Evolutionary conservation across 495 filamentous ascomycete genomes (phyloP).

Genomic region (Usnea hakonensis): DNA sequence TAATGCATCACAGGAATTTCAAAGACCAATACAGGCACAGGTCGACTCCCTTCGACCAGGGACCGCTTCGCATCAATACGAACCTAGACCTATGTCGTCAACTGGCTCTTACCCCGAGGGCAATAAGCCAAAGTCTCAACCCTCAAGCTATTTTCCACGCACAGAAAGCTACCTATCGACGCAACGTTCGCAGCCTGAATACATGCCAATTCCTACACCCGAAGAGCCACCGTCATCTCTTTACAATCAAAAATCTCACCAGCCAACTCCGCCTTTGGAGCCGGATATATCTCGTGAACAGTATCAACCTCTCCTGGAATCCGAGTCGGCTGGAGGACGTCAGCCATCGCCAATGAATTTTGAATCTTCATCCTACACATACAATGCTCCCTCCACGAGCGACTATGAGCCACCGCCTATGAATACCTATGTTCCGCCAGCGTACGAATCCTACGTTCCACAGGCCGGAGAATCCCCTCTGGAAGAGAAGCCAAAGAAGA

Average conservation of each 20-base stretch:
- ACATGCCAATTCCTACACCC: slow-evolving; percentile 41
- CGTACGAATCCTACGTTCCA: slow-evolving; percentile 24
- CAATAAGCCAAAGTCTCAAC: slow-evolving; percentile 15
- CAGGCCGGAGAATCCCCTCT: slow-evolving; percentile 33
- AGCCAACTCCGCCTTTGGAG: slow-evolving; percentile 20
- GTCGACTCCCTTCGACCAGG: slow-evolving; percentile 17
- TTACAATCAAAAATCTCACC: slow-evolving; percentile 20
- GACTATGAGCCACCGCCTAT: slow-evolving; percentile 21
- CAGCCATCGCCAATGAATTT: slow-evolving; percentile 6
- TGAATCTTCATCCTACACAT: slow-evolving; percentile 17
- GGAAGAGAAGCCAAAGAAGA: slow-evolving; percentile 60
- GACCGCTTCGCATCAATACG: slow-evolving; percentile 12
- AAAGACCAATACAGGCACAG: slow-evolving; percentile 28
- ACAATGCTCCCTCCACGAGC: slow-evolving; percentile 18
- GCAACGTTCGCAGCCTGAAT: slow-evolving; percentile 40
- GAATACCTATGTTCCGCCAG: slow-evolving; percentile 31
- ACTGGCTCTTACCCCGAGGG: slow-evolving; percentile 28
- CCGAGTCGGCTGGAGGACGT: background rate
- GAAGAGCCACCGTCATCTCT: slow-evolving; percentile 28
- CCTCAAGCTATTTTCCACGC: slow-evolving; percentile 34
- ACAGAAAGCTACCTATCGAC: slow-evolving; percentile 39
- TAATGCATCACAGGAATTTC: slow-evolving; percentile 42
- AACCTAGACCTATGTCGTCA: slow-evolving; percentile 19
- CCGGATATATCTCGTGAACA: slow-evolving; percentile 2
- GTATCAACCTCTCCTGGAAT: background rate